These are phyloP conservation scores for Suaeda aralocaspica DNA, from an alignment of 148 eudicot genomes.

Conservation along the genomic window DNA sequence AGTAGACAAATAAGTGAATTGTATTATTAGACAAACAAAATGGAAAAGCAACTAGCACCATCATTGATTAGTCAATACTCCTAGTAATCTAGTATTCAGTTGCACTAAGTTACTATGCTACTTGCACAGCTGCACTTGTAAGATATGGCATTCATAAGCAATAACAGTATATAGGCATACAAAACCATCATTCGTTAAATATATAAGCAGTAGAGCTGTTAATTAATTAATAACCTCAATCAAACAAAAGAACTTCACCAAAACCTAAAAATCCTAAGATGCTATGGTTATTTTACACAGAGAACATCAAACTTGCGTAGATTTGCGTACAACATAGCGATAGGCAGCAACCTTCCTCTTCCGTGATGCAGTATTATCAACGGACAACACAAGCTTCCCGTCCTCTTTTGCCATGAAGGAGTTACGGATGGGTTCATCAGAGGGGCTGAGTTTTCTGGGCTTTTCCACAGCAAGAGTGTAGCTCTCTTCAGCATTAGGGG, in stretches of 20 bases:
- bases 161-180: constrained; percentile 10
- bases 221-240: constrained; percentile 19
- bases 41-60: neutral
- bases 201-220: neutral
- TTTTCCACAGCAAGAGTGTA: constrained; percentile 78
- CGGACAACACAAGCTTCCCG: constrained; percentile 76
- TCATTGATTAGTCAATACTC: neutral
- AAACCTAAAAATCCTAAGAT: constrained; percentile 13
- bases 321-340: constrained; percentile 68
- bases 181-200: constrained; percentile 5
- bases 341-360: constrained; percentile 81
- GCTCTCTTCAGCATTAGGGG: constrained; percentile 61
- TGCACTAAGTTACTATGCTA: neutral
- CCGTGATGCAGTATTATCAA: constrained; percentile 74
- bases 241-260: constrained; percentile 13
- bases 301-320: constrained; percentile 20
- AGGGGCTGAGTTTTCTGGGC: constrained; percentile 39
- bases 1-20: too few species aligned
- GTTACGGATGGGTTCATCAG: constrained; percentile 64
- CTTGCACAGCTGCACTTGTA: neutral
- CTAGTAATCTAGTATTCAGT: neutral
- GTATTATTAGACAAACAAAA: too few species aligned
- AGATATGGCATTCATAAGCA: neutral
- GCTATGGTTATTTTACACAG: neutral
- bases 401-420: constrained; percentile 59